Percentiles rank a stretch among this genome's conserved stretches.
Conservation (phyloP, 257 asterid species). For the Solanum chiquidenum region DNA sequence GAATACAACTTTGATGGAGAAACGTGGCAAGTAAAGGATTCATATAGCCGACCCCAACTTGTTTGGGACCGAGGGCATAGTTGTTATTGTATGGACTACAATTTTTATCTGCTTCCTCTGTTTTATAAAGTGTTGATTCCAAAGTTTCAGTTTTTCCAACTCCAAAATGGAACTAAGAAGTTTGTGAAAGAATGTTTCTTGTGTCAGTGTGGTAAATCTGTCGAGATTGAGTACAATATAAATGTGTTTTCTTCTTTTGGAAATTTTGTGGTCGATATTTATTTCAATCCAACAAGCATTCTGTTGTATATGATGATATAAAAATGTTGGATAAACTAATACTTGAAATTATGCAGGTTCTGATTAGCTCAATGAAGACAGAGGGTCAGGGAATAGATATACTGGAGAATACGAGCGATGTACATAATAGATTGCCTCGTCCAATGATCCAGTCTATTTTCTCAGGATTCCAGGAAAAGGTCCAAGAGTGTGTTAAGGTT, state of each 20-base stretch:
- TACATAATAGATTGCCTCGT: neutral
- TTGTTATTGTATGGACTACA: neutral
- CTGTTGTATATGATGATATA: neutral
- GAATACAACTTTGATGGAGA: neutral
- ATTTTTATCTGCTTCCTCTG: neutral
- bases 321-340: neutral
- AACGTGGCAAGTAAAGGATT: neutral
- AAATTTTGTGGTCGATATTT: neutral
- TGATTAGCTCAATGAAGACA: neutral
- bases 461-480: conserved; percentile 1
- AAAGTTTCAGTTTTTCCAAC: neutral
- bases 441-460: neutral
- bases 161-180: neutral
- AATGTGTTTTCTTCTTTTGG: neutral
- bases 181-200: neutral
- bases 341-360: neutral
- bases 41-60: neutral
- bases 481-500: conserved; percentile 2
- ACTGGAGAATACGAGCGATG: neutral
- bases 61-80: neutral
- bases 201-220: neutral
- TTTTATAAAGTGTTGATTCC: neutral
- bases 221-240: neutral
- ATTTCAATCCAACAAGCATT: neutral
- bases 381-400: neutral